A percentile compares a stretch with the other conserved stretches of the same genome.
Evolutionary conservation across 2,329 filamentous ascomycete genomes (phyloP).

Genomic region (Zymoseptoria pseudotritici): DNA sequence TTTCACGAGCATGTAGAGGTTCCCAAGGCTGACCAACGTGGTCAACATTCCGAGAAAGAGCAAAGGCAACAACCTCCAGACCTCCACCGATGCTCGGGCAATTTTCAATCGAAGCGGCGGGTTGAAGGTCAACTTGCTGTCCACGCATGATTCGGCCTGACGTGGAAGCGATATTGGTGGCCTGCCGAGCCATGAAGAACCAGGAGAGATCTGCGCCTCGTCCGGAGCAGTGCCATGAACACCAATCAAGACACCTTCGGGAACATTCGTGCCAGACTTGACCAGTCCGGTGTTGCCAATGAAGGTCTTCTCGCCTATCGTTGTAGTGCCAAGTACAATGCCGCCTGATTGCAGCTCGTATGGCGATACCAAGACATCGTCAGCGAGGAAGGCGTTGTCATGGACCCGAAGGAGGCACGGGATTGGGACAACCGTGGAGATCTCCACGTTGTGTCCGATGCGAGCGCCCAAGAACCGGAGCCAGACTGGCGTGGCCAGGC

Average conservation of each 20-base stretch:
- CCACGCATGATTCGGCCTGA: conserved; percentile 2
- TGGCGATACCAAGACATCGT: conserved; percentile 3
- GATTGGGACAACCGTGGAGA: conserved; percentile 3
- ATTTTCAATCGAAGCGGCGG: not conserved
- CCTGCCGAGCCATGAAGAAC: conserved; percentile 4
- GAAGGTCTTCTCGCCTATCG: conserved; percentile 2
- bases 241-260: conserved; percentile 3
- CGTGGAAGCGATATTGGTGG: conserved; percentile 5
- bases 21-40: not conserved
- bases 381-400: conserved; percentile 3
- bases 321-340: not conserved
- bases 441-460: conserved; percentile 5
- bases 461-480: conserved; percentile 1
- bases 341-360: conserved; percentile 1
- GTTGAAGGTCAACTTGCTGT: conserved; percentile 3
- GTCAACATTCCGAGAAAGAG: conserved; percentile 1
- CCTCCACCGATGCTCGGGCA: conserved; percentile 2
- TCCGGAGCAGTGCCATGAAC: conserved; percentile 3
- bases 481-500: conserved; percentile 3
- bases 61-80: not conserved
- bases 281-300: conserved; percentile 4
- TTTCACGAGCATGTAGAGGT: not conserved
- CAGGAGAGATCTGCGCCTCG: not conserved
- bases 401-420: not conserved
- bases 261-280: not conserved